Evolutionary conservation across 1,139 yeast genomes (phyloP), one percentile per base, ranked within the genome.

Genomic region (Magnusiomyces fungicola): DNA sequence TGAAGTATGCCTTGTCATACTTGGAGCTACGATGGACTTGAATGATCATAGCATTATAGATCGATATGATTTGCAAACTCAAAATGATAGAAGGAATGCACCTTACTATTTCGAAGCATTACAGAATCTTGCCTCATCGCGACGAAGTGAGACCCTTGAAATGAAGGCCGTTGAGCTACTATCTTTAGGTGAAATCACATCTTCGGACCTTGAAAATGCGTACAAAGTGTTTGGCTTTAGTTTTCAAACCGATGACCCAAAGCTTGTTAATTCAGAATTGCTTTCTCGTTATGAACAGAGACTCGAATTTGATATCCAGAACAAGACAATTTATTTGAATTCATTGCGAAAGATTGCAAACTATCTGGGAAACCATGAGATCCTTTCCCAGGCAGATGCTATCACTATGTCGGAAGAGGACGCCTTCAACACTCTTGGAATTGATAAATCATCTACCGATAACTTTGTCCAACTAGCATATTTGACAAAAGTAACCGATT

Each of bases 61-160:
- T 43, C 78, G 88, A 50, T 90, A 80, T 64, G 81, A 81, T 45
- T 67, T 69, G 6, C 77, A n/a, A n/a, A n/a, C n/a, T n/a, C 83
- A 27, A 65, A 72, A 1, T 58, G 96, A 89, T 61, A 74, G 78
- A 0, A 57, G 51, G 0, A 76, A 80, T 55, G 64, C 69, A 4
- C 78, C 88, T 5, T 68, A 73, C 45, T 89, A 88, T 58, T 80
- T 83, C 51, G 97, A 90, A 62, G 80, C 88, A 0, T 61, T 83
- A 37, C 69, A 66, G 16, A 73, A 64, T 36, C 68, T 81, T 42
- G 74, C 81, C 0, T 71, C 73, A 19, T 57, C 65, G 0, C 70
- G 79, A 45, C 65, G 71, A 4, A 72, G 77, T 6, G 73, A 73
- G 47, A 73, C 69, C 37, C 62, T 82, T 22, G 69, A 76, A 49